These are phyloP conservation scores for Annulohypoxylon stygium DNA, from an alignment of 495 filamentous ascomycete genomes.

Conservation along the genomic window DNA sequence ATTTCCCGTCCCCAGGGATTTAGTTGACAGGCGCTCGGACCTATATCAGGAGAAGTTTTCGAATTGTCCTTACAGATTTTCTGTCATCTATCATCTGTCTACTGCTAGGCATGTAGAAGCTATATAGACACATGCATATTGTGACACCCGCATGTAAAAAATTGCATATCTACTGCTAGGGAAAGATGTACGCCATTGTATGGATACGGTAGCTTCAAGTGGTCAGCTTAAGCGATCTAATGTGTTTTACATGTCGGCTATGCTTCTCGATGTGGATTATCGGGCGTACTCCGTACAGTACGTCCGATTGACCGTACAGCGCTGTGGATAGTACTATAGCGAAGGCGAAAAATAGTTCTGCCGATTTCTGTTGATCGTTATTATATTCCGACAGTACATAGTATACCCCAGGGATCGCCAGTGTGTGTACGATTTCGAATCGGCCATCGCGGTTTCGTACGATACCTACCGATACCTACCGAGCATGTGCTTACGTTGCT, in stretches of 20 bases:
- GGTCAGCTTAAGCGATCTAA: neutral
- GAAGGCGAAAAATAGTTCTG: constrained; percentile 13
- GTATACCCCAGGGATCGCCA: constrained; percentile 20
- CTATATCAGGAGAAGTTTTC: constrained; percentile 6
- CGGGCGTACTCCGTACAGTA: constrained; percentile 6
- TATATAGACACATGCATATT: constrained; percentile 10
- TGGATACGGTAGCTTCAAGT: constrained; percentile 5
- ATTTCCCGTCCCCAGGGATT: constrained; percentile 47
- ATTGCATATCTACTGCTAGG: neutral
- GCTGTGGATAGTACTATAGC: too few species aligned
- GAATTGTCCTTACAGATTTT: constrained; percentile 9
- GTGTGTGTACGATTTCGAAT: constrained; percentile 30
- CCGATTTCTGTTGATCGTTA: constrained; percentile 33
- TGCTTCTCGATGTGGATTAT: constrained; percentile 21
- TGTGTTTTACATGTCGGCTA: constrained; percentile 13
- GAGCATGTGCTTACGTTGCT: constrained; percentile 39
- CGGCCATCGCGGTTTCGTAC: constrained; percentile 38
- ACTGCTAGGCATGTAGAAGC: neutral
- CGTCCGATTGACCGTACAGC: neutral
- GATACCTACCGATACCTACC: constrained; percentile 29
- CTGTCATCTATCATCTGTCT: constrained; percentile 4
- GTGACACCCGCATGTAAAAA: constrained; percentile 4
- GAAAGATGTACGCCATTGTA: neutral
- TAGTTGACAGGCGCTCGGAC: constrained; percentile 46
- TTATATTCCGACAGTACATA: constrained; percentile 21